Conservation (phyloP, 306 rosid species). For the Canavalia ensiformis region DNA sequence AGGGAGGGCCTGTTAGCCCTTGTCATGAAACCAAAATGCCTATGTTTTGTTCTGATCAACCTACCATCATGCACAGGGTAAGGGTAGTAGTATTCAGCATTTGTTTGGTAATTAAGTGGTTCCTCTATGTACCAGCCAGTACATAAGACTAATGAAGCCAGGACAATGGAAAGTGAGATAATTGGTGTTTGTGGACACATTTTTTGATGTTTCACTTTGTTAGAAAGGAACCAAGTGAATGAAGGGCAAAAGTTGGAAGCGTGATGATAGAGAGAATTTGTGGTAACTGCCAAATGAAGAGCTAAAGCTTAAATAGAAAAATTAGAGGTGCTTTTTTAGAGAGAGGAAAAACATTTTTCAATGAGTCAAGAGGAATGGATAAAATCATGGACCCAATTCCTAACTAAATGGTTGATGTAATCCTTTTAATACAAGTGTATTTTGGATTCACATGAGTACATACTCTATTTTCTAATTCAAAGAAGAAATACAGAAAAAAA, state of each 20-base stretch:
- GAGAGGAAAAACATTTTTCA: constrained; percentile 19
- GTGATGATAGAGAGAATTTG: constrained; percentile 16
- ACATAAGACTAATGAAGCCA: constrained; percentile 48
- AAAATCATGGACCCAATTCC: neutral
- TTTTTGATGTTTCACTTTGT: constrained; percentile 20
- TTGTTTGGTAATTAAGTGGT: constrained; percentile 31
- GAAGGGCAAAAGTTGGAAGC: constrained; percentile 6
- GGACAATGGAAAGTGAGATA: constrained; percentile 34
- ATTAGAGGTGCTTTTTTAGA: constrained; percentile 15
- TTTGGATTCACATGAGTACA: too few relatives aligned
- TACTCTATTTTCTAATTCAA: too few relatives aligned
- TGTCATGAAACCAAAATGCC: constrained; percentile 45
- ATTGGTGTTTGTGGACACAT: constrained; percentile 47
- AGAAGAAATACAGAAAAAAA: too few relatives aligned
- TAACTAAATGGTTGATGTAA: neutral
- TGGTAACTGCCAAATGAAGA: constrained; percentile 42
- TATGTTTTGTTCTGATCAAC: constrained; percentile 56
- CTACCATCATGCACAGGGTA: constrained; percentile 42
- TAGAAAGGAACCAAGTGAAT: constrained; percentile 27
- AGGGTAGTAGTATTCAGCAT: constrained; percentile 38
- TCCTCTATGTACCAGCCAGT: constrained; percentile 41
- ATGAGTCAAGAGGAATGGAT: constrained; percentile 5
- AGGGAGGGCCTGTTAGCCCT: constrained; percentile 31
- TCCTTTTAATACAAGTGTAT: neutral
- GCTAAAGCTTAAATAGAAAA: constrained; percentile 46